These are phyloP conservation scores for Xylaria sp. DNA, from an alignment of 2,329 filamentous ascomycete species.

Conservation along the genomic window DNA sequence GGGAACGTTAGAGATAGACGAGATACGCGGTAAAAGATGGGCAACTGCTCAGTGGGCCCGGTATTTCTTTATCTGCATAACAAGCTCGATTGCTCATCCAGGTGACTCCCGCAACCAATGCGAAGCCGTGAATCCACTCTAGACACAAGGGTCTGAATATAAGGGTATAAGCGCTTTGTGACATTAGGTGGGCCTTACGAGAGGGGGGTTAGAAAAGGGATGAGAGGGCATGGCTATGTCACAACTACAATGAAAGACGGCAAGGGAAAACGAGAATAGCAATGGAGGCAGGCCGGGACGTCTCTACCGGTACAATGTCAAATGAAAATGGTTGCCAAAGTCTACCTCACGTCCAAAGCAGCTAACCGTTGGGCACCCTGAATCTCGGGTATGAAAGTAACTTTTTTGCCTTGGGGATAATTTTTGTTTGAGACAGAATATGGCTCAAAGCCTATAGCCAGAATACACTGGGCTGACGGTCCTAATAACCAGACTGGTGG, in stretches of 20 bases:
- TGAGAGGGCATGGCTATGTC: not conserved
- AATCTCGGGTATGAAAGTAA: conserved; percentile 38
- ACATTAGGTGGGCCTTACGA: too few species aligned
- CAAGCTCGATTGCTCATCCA: too few species aligned
- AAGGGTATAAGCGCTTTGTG: too few species aligned
- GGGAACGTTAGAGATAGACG: too few species aligned
- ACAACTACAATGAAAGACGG: not conserved
- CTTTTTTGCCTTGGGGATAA: conserved; percentile 39
- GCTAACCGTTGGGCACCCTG: conserved; percentile 34
- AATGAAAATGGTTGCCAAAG: conserved; percentile 34
- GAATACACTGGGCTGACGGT: conserved; percentile 24
- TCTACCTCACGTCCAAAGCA: conserved; percentile 32
- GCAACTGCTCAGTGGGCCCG: too few species aligned
- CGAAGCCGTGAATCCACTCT: too few species aligned
- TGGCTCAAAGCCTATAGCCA: conserved; percentile 33
- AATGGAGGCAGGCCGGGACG: conserved; percentile 31
- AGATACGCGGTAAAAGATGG: too few species aligned
- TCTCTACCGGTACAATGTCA: conserved; percentile 40
- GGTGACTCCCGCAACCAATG: too few species aligned
- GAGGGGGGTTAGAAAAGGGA: too few species aligned
- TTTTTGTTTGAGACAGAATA: conserved; percentile 27
- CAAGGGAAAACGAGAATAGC: conserved; percentile 24
- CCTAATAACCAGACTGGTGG: conserved; percentile 18
- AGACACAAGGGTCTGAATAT: too few species aligned
- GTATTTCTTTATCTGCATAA: too few species aligned